These are phyloP conservation scores for Lophiostoma macrostomum DNA, from an alignment of 495 filamentous ascomycete species.

Conservation along the genomic window DNA sequence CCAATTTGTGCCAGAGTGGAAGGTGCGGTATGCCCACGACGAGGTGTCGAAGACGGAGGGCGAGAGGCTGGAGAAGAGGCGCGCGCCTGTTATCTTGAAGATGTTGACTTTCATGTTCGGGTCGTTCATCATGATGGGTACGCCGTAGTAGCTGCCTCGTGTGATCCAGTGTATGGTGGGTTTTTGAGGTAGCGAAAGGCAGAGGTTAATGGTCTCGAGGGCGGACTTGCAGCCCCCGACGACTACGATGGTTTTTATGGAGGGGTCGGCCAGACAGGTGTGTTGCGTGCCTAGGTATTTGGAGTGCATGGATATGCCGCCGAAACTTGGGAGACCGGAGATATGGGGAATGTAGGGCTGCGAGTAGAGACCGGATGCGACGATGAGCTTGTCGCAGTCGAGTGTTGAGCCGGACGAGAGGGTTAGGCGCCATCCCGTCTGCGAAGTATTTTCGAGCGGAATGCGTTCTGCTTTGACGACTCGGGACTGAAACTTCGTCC, in stretches of 20 bases:
- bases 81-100: neutral
- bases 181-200: constrained; percentile 3
- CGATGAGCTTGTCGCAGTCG: constrained; percentile 18
- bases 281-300: constrained; percentile 2
- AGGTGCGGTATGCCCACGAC: neutral
- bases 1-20: constrained; percentile 2
- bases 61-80: constrained; percentile 3
- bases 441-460: neutral
- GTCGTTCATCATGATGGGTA: constrained; percentile 5
- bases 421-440: neutral
- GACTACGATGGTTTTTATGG: neutral
- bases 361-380: constrained; percentile 13
- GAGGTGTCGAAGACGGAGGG: constrained; percentile 7
- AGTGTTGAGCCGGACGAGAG: neutral
- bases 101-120: constrained; percentile 2
- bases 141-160: constrained; percentile 3
- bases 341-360: constrained; percentile 4
- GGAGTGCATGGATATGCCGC: constrained; percentile 9
- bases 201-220: constrained; percentile 9
- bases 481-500: neutral
- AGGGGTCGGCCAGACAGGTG: neutral
- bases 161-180: constrained; percentile 13
- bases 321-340: neutral
- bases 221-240: constrained; percentile 18
- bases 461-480: constrained; percentile 11